A percentile compares a stretch with the other conserved stretches of the same genome.
phyloP scores from a whole-genome alignment of 495 filamentous ascomycete genomes.

The Daldinia vernicosa region DNA sequence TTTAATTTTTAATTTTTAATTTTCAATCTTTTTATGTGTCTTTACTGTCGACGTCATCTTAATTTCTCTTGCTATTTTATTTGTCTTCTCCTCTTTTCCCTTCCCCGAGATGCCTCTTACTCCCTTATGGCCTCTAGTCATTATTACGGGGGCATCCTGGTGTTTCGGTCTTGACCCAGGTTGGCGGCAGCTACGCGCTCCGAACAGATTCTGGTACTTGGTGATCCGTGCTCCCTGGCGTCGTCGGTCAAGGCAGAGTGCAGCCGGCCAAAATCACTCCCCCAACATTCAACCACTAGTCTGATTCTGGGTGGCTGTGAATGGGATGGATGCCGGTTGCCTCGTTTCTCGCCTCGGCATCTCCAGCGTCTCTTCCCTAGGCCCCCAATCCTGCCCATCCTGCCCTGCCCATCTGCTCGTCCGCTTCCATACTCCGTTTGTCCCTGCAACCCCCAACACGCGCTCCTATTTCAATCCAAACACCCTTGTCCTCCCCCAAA shows the following conservation, averaged over 20 bases:
- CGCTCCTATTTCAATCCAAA: slow-evolving; percentile 33
- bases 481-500: slow-evolving; percentile 41
- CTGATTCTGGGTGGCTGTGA: slow-evolving; percentile 39
- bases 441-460: slow-evolving; percentile 38
- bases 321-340: slow-evolving; percentile 39
- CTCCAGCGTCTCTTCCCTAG: slow-evolving; percentile 30
- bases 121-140: background rate
- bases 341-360: slow-evolving; percentile 45
- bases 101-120: background rate
- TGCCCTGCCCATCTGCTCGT: slow-evolving; percentile 4
- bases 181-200: slow-evolving; percentile 35
- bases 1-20: too few species aligned
- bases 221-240: slow-evolving; percentile 36
- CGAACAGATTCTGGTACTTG: slow-evolving; percentile 29
- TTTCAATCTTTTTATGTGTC: background rate
- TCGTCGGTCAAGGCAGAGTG: slow-evolving; percentile 41
- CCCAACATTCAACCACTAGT: slow-evolving; percentile 23
- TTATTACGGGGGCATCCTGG: slow-evolving; percentile 14
- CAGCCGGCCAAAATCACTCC: slow-evolving; percentile 33
- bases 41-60: slow-evolving; percentile 6
- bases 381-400: slow-evolving; percentile 19
- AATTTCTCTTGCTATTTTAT: slow-evolving; percentile 6
- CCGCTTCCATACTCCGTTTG: slow-evolving; percentile 17
- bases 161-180: slow-evolving; percentile 38
- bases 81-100: slow-evolving; percentile 1